phyloP scores from a whole-genome alignment of 768 basidiomycete genomes.

The Kwoniella sp. region DNA sequence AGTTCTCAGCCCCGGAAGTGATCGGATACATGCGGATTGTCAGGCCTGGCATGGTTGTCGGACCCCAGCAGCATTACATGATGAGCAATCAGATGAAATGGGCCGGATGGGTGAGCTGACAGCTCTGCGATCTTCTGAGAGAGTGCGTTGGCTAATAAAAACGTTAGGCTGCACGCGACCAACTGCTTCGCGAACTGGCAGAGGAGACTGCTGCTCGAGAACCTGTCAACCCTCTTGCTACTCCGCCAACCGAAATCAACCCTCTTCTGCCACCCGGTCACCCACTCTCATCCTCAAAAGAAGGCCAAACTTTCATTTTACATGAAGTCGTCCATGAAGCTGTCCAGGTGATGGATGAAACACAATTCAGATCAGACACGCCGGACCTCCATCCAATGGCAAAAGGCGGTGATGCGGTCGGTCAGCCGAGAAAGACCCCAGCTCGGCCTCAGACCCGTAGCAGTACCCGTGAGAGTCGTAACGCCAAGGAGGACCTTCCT shows the following conservation, averaged over 20 bases:
- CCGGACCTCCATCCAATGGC: neutral
- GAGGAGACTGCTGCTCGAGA: conserved; percentile 9
- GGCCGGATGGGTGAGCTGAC: conserved; percentile 46
- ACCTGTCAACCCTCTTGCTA: conserved; percentile 35
- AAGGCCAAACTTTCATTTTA: neutral
- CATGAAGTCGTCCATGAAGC: neutral
- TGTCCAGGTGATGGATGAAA: neutral
- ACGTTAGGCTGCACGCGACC: conserved; percentile 42
- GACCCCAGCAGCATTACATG: conserved; percentile 55
- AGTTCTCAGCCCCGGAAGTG: conserved; percentile 91
- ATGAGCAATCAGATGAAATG: conserved; percentile 51
- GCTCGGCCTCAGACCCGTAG: conserved; percentile 9
- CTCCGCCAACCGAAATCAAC: conserved; percentile 36
- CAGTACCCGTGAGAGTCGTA: neutral
- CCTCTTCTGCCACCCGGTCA: neutral
- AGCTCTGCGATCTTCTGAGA: neutral
- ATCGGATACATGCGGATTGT: conserved; percentile 99
- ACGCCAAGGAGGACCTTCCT: neutral
- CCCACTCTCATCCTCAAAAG: neutral
- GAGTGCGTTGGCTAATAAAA: neutral
- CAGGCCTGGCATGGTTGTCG: conserved; percentile 67
- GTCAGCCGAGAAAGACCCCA: conserved; percentile 48
- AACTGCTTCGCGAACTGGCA: conserved; percentile 34
- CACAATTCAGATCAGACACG: conserved; percentile 1
- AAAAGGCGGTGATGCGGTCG: conserved; percentile 41